Base-by-base conservation (phyloP, 2,329 filamentous ascomycete genomes). In the Fusarium armeniacum region DNA sequence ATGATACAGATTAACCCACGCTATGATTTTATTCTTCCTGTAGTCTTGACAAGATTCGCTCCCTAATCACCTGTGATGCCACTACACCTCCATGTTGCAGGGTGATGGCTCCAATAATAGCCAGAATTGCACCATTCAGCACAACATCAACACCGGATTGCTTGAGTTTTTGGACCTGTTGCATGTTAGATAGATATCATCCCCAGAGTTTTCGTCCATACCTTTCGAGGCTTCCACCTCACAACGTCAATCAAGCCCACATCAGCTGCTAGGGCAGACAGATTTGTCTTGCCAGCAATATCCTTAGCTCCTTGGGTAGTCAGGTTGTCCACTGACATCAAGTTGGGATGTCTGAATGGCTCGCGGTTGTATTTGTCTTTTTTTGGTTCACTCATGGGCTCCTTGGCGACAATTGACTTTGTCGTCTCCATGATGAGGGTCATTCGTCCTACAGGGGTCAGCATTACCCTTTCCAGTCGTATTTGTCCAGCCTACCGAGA, bases 61-160 rank as follows among this genome's bases (percentile, higher is more conserved):
- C 92, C 76, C 89, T 88, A 47, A 93, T 89, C 55, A 97, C 81
- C 78, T 88, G 86, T 69, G 90, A 91, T 61, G 95, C 94, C 58
- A 92, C 87, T 45, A 90, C 89, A 38, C 91, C 92, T 47, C 96
- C 96, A 72, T 92, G 90, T 79, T 98, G 93, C 76, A 99, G 83
- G n/a, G 93, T 90, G 55, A 99, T 81, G 13, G 96, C 96, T 24
- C 96, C 96, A 45, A 98, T 83, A 58, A 99, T 91, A 46, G 94
- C 93, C 78, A 94, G 93, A 58, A 99, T 75, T 5, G 93, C 89
- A 66, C 93, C 90, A 50, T 91, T 88, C 58, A 97, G 83, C 26
- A 98, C 90, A 6, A 90, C 84, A 28, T 93, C 87, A 30, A 91
- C 80, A 71, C 96, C 96, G 0, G 93, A 97, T 20, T 83, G 82